Base-by-base conservation (phyloP, 805 yeast genomes). In the Cyberlindnera lachancei region DNA sequence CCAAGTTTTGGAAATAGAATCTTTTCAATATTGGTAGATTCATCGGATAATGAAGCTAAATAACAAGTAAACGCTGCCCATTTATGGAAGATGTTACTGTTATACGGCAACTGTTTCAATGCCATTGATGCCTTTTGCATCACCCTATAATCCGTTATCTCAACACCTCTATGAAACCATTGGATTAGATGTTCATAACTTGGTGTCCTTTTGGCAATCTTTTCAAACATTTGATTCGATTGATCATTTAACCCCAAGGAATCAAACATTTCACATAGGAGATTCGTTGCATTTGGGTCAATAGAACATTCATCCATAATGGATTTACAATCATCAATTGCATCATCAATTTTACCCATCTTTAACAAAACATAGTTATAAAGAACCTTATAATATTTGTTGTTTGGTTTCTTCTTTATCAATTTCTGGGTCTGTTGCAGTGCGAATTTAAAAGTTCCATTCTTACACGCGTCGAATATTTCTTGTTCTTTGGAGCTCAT, bases 1-100 rank as follows among this genome's bases (percentile, higher is more conserved):
- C 86, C 88, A 21, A 86, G 57, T 36, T 66, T 60, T 2, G 84
- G 78, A 38, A 73, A 73, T 23, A 86, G 55, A 23, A 52, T 59
- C 30, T 49, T 46, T 42, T 76, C 82, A 35, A 70, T 61, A 1
- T 58, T 62, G 5, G 64, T 45, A 10, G 66, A 53, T 22, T 55
- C 59, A 1, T 49, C 34, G 4, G 45, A 39, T 2, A 46, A 42
- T 19, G 70, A 38, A 30, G 65, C 65, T 27, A 73, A 44, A 56
- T 68, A 58, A 59, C 72, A 54, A 13, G 72, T 52, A 40, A 77
- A 60, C n/a, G 78, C 74, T 21, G 75, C 69, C 78, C 82, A 71
- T 21, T 71, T 52, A 18, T 61, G 58, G 37, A 60, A 57, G 31
- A 56, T 40, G 25, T 70, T 55, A 11, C 61, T 48, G 9, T 55